Conservation (phyloP, 192 early-diverging fungal species). For the Gaertneriomyces sp. region DNA sequence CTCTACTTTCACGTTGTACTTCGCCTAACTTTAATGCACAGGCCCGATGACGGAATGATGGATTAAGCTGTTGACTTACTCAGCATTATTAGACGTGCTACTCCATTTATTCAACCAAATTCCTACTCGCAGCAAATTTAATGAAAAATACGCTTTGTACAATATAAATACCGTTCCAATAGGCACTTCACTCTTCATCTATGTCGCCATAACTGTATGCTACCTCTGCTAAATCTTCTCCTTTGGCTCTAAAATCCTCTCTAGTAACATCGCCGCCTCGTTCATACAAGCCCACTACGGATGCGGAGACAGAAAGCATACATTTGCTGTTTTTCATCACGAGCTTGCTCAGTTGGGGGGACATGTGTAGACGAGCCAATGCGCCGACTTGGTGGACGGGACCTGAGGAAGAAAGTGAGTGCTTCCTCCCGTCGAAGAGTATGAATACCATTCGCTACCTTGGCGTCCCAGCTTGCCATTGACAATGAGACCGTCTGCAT, state of each 20-base stretch:
- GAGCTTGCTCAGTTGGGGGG: slow-evolving; percentile 1
- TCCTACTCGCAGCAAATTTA: too few relatives aligned
- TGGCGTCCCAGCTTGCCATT: neutral
- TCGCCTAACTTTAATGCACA: too few relatives aligned
- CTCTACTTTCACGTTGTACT: neutral
- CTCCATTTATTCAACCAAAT: too few relatives aligned
- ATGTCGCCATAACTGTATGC: slow-evolving; percentile 20
- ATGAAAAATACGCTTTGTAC: too few relatives aligned
- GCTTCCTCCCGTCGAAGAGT: neutral
- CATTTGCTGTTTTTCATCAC: neutral
- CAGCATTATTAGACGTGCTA: too few relatives aligned
- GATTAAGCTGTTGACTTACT: too few relatives aligned
- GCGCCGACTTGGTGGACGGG: slow-evolving; percentile 2
- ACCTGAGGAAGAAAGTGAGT: neutral
- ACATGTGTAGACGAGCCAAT: slow-evolving; percentile 6
- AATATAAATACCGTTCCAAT: too few relatives aligned
- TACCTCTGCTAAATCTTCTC: slow-evolving; percentile 13
- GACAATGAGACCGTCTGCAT: slow-evolving; percentile 15
- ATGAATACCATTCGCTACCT: neutral
- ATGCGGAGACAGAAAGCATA: neutral
- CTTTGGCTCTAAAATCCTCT: slow-evolving; percentile 12
- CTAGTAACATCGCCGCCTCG: slow-evolving; percentile 17
- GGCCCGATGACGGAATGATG: too few relatives aligned
- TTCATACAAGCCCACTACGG: slow-evolving; percentile 13
- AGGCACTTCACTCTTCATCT: too few relatives aligned